A percentile compares a stretch with the other conserved stretches of the same genome.
Conservation (phyloP, 106 monocot species). For the Triglochin maritima region DNA sequence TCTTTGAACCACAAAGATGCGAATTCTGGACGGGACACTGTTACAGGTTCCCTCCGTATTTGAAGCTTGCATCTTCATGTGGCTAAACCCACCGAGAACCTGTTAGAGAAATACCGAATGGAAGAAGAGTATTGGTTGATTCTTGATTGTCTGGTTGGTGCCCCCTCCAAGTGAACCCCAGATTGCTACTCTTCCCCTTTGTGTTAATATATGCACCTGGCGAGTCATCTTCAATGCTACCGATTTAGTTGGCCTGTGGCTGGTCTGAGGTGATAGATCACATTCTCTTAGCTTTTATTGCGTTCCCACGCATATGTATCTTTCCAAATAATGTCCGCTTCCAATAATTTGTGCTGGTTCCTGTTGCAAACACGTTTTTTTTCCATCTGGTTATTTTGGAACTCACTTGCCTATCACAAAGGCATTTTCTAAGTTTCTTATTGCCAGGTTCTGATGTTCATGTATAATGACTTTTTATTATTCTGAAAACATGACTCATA, state of each 20-base stretch:
- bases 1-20: slow-evolving; percentile 57
- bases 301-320: neutral
- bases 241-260: neutral
- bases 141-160: no score
- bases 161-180: neutral
- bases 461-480: neutral
- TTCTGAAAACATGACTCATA: neutral
- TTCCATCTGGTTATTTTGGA: neutral
- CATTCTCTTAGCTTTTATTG: slow-evolving; percentile 3
- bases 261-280: slow-evolving; percentile 22
- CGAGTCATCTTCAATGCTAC: slow-evolving; percentile 3
- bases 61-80: slow-evolving; percentile 6
- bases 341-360: neutral
- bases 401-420: no score
- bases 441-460: no score
- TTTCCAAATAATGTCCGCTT: neutral
- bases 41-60: slow-evolving; percentile 33
- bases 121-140: no score
- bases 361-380: slow-evolving; percentile 1
- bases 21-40: slow-evolving; percentile 30
- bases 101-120: neutral
- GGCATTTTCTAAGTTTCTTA: no score
- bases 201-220: slow-evolving; percentile 15
- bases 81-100: neutral
- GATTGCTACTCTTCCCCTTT: slow-evolving; percentile 1